phyloP scores from a whole-genome alignment of 495 filamentous ascomycete genomes.

The Echria macrotheca region DNA sequence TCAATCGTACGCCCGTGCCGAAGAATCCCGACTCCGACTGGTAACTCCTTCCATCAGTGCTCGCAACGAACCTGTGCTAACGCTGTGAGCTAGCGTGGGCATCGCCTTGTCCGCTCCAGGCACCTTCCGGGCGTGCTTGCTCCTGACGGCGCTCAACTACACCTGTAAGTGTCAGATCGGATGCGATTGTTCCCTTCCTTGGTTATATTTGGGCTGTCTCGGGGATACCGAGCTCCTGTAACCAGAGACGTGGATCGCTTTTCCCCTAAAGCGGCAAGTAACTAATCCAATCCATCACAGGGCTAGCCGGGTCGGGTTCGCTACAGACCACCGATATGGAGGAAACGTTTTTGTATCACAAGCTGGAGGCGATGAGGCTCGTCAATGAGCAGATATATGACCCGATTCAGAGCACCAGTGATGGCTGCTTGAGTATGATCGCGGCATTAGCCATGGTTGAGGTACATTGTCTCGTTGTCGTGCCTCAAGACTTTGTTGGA shows the following conservation, averaged over 20 bases:
- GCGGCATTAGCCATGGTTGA: slow-evolving; percentile 23
- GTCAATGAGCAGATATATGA: slow-evolving; percentile 19
- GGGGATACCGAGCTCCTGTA: too few relatives aligned
- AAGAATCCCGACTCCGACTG: slow-evolving; percentile 16
- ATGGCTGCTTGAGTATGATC: slow-evolving; percentile 18
- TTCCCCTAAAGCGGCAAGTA: too few relatives aligned
- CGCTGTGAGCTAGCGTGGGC: slow-evolving; percentile 2
- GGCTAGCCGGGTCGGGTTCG: slow-evolving; percentile 8
- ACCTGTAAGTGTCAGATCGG: too few relatives aligned
- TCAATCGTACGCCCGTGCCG: slow-evolving; percentile 10
- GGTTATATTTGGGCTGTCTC: too few relatives aligned
- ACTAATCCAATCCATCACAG: too few relatives aligned
- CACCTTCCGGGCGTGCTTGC: slow-evolving; percentile 16
- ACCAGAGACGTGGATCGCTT: too few relatives aligned
- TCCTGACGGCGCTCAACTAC: slow-evolving; percentile 19
- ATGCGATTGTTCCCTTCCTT: too few relatives aligned
- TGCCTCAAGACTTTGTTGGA: background rate
- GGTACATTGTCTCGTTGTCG: background rate
- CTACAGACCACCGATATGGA: slow-evolving; percentile 14
- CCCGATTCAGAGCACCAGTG: slow-evolving; percentile 10
- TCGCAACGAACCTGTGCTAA: background rate
- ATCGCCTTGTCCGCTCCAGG: slow-evolving; percentile 13
- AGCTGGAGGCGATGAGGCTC: slow-evolving; percentile 19
- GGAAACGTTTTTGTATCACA: slow-evolving; percentile 22
- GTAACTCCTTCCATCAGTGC: too few relatives aligned